Evolutionary conservation across 1,139 yeast species (phyloP).

Genomic region (Starmera stellimalicola): DNA sequence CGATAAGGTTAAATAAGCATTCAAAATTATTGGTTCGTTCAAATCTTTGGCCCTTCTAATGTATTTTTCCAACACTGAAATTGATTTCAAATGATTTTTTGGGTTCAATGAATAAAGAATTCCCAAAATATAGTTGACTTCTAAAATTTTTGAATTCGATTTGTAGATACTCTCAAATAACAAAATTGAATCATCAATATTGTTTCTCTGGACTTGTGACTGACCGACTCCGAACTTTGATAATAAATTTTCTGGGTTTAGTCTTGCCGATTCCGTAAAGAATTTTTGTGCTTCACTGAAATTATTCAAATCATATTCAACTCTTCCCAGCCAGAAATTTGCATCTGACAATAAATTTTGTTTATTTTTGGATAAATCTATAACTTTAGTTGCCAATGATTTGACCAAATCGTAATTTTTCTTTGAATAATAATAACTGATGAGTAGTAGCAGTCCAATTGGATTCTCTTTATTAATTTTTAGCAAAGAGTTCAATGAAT

Average conservation of each 20-base stretch:
- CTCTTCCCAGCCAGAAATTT: constrained; percentile 80
- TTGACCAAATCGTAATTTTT: constrained; percentile 49
- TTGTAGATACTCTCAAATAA: constrained; percentile 72
- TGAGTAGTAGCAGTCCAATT: constrained; percentile 37
- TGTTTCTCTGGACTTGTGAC: constrained; percentile 66
- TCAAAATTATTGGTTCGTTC: constrained; percentile 56
- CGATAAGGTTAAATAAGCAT: constrained; percentile 63
- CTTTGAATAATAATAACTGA: constrained; percentile 51
- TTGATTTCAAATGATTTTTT: constrained; percentile 37
- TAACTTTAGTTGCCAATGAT: constrained; percentile 44
- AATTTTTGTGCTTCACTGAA: constrained; percentile 59
- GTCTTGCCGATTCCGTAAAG: constrained; percentile 63
- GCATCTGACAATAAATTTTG: constrained; percentile 60
- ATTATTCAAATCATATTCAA: constrained; percentile 50
- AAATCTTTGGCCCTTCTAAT: constrained; percentile 48
- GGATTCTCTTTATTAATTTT: constrained; percentile 22
- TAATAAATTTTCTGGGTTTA: constrained; percentile 51
- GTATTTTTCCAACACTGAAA: constrained; percentile 64
- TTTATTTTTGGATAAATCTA: constrained; percentile 29
- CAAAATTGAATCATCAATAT: constrained; percentile 74
- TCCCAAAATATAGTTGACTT: constrained; percentile 71
- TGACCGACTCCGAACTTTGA: constrained; percentile 84
- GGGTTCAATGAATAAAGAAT: constrained; percentile 43
- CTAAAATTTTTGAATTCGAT: constrained; percentile 60
- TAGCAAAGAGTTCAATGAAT: constrained; percentile 21